Percentiles rank a stretch among this genome's conserved stretches.
phyloP scores from a whole-genome alignment of 371 early-diverging fungal species.

The Apophysomyces variabilis region DNA sequence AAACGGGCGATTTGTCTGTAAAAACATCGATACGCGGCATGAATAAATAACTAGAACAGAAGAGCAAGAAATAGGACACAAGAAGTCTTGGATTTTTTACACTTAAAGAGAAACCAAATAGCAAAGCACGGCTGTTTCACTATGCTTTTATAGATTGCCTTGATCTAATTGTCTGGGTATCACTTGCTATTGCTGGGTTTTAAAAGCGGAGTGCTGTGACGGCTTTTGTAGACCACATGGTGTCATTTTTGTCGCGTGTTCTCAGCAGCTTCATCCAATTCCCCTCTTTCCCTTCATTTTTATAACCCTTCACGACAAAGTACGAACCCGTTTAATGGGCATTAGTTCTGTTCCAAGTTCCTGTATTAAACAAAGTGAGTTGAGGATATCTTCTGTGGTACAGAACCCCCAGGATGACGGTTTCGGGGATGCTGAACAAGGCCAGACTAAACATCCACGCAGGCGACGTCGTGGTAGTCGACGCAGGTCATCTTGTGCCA shows the following conservation, averaged over 20 bases:
- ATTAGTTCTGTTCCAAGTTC: not conserved
- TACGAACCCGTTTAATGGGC: not conserved
- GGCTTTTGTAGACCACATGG: conserved; percentile 3
- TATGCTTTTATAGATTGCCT: not conserved
- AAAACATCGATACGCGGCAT: conserved; percentile 24
- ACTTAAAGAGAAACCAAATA: too few relatives aligned
- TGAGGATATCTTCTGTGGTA: not conserved
- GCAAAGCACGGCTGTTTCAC: not conserved
- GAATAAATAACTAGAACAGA: not conserved
- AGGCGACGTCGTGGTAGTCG: conserved; percentile 32
- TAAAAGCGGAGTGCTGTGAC: not conserved
- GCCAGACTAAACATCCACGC: conserved; percentile 20
- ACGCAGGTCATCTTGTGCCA: conserved; percentile 16
- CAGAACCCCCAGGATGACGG: not conserved
- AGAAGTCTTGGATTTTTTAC: not conserved
- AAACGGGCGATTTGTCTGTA: conserved; percentile 27
- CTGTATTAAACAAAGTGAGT: not conserved
- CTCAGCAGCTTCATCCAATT: not conserved
- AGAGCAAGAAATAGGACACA: not conserved
- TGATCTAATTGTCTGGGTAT: not conserved
- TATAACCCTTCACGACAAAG: not conserved
- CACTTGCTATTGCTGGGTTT: not conserved
- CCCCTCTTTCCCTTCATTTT: not conserved
- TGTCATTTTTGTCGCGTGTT: conserved; percentile 10
- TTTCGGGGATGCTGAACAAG: conserved; percentile 8